Evolutionary conservation across 2,329 filamentous ascomycete genomes (phyloP).

Genomic region (Neurospora sp.): DNA sequence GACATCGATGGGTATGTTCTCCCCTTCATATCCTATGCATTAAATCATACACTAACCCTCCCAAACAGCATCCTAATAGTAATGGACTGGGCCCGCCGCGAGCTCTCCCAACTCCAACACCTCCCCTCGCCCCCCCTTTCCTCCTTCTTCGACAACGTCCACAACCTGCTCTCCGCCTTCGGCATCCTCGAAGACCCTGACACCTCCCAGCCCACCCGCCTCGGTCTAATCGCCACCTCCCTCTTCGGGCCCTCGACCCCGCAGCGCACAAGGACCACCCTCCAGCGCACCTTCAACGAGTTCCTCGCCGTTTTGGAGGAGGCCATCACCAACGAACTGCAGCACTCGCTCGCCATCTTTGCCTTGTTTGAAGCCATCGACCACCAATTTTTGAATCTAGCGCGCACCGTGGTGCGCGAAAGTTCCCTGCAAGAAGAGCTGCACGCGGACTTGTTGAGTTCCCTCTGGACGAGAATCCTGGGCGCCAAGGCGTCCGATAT

Average conservation of each 20-base stretch:
- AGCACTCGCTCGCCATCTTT: constrained; percentile 71
- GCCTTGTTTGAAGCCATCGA: constrained; percentile 88
- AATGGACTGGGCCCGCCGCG: constrained; percentile 91
- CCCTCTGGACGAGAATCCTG: constrained; percentile 78
- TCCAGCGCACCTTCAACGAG: constrained; percentile 81
- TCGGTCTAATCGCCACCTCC: constrained; percentile 60
- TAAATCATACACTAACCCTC: neutral
- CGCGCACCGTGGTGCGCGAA: constrained; percentile 76
- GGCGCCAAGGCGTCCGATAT: constrained; percentile 65
- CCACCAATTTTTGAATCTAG: constrained; percentile 79
- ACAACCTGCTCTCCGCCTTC: constrained; percentile 60
- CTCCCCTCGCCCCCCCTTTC: constrained; percentile 54
- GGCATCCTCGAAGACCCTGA: constrained; percentile 47
- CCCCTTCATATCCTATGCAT: neutral
- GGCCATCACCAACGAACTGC: constrained; percentile 74
- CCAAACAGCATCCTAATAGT: constrained; percentile 68
- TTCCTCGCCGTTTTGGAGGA: constrained; percentile 84
- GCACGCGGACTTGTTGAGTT: constrained; percentile 66
- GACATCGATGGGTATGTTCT: constrained; percentile 68
- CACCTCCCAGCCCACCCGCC: constrained; percentile 50
- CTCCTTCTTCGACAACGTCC: constrained; percentile 72
- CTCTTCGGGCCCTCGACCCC: constrained; percentile 73
- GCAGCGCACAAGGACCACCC: constrained; percentile 68
- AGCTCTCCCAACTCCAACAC: constrained; percentile 61
- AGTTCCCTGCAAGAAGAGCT: constrained; percentile 69